Base-by-base conservation (phyloP, 2,329 filamentous ascomycete genomes). In the Diaporthe longicolla region DNA sequence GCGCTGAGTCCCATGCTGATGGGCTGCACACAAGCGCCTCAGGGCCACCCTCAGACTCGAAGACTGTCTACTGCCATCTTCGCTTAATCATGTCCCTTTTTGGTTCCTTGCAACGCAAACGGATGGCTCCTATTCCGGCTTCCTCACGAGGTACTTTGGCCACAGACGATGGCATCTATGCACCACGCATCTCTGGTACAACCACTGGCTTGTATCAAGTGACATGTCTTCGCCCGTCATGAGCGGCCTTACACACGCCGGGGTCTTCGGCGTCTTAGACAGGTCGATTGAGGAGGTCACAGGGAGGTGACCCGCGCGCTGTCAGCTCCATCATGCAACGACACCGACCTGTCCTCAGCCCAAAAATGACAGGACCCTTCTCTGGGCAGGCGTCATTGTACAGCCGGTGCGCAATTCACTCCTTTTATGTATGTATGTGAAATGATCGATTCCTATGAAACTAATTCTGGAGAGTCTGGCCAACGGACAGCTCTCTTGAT, bases 31-130 rank as follows among this genome's bases (percentile, higher is more conserved):
- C 9, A 19, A 10, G 43, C 17, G n/a, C n/a, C n/a, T 15, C 58
- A 61, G 11, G 15, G 24, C 15, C 21, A 8, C 17, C 58, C 17
- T 45, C 15, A 45, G 11, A 35, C 19, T 13, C 19, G 9, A 35
- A 3, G 19, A 11, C 5, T 57, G 4, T 15, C 2, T n/a, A 4
- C 54, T n/a, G 10, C 10, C 1, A 35, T 57, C 0, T 15, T 35
- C 4, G 11, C 0, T 35, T 2, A 0, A 8, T 57, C 54, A 6
- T n/a, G 11, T 11, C 6, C 10, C 32, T 58, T 17, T 21, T 0
- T 37, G 4, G 2, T 2, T 1, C 32, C 32, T 37, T 13, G 0
- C 10, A 37, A n/a, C 21, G 2, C 35, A 7, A n/a, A 15, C 21
- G 29, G 19, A n/a, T n/a, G 26, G 21, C 26, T 32, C 4, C 35